phyloP scores from a whole-genome alignment of 805 yeast species.

The Candida coquimbonensis region DNA sequence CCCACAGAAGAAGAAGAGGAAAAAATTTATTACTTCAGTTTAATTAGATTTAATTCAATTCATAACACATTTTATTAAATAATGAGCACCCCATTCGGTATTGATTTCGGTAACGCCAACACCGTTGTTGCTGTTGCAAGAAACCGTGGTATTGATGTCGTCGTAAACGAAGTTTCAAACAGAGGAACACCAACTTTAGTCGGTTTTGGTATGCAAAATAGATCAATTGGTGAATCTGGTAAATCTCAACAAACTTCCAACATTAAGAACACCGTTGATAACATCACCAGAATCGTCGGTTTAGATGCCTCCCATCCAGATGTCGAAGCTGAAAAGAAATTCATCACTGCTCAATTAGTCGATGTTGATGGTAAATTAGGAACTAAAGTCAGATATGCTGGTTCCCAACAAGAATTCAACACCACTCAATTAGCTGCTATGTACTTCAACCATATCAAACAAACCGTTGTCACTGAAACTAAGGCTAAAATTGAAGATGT shows the following conservation, averaged over 20 bases:
- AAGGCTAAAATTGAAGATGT: conserved; percentile 75
- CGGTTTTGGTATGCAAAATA: conserved; percentile 84
- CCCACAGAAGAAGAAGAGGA: too few species aligned
- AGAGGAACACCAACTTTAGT: conserved; percentile 90
- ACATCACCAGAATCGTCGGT: conserved; percentile 89
- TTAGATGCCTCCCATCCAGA: conserved; percentile 70
- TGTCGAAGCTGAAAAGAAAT: conserved; percentile 65
- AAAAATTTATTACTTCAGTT: not conserved
- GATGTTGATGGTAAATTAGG: conserved; percentile 74
- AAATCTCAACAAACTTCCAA: conserved; percentile 95
- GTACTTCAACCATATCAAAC: conserved; percentile 89
- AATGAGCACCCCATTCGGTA: conserved; percentile 94
- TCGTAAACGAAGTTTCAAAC: conserved; percentile 98
- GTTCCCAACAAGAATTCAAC: conserved; percentile 71
- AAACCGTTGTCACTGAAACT: conserved; percentile 73
- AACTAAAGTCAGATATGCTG: conserved; percentile 78
- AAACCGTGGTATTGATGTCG: conserved; percentile 96
- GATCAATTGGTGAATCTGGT: conserved; percentile 93
- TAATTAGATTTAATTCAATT: not conserved
- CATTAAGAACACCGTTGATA: conserved; percentile 92
- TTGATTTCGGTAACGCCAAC: conserved; percentile 94
- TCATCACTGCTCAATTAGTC: conserved; percentile 63
- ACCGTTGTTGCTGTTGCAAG: conserved; percentile 95
- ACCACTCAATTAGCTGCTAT: conserved; percentile 90
- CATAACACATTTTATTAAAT: not conserved